phyloP scores from a whole-genome alignment of 164 flowering plant genomes.

The Stephania yunnanensis region DNA sequence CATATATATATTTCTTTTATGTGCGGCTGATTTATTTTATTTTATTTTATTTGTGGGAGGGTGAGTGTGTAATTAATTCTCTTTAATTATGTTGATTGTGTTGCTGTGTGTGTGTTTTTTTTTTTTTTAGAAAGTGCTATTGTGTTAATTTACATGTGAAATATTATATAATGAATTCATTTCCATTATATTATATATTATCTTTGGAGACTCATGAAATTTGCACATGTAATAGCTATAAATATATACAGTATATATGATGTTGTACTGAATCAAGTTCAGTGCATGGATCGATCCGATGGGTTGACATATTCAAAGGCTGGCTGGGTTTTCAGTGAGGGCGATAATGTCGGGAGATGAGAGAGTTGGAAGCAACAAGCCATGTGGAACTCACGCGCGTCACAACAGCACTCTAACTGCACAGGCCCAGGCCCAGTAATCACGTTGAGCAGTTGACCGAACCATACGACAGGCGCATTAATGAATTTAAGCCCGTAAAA shows the following conservation, averaged over 20 bases:
- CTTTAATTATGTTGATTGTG: background rate
- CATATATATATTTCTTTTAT: too few species aligned
- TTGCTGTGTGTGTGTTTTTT: background rate
- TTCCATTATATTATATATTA: background rate
- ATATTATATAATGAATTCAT: background rate
- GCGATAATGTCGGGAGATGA: background rate
- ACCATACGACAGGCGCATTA: too few species aligned
- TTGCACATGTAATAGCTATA: too few species aligned
- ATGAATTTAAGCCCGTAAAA: too few species aligned
- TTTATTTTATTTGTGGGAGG: too few species aligned
- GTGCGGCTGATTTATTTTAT: too few species aligned
- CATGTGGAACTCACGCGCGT: background rate
- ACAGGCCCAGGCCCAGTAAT: too few species aligned
- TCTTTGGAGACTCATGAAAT: background rate
- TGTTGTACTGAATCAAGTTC: too few species aligned
- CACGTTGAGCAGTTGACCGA: background rate
- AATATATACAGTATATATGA: too few species aligned
- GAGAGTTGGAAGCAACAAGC: background rate
- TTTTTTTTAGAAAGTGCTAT: too few species aligned
- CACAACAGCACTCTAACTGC: too few species aligned
- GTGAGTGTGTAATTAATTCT: background rate
- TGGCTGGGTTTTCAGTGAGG: background rate
- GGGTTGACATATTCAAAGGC: background rate
- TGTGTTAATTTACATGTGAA: background rate
- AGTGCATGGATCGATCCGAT: too few species aligned